Evolutionary conservation across 2,329 filamentous ascomycete species (phyloP), one percentile per base, ranked within the genome.

Genomic region (Lasiodiplodia sp.): DNA sequence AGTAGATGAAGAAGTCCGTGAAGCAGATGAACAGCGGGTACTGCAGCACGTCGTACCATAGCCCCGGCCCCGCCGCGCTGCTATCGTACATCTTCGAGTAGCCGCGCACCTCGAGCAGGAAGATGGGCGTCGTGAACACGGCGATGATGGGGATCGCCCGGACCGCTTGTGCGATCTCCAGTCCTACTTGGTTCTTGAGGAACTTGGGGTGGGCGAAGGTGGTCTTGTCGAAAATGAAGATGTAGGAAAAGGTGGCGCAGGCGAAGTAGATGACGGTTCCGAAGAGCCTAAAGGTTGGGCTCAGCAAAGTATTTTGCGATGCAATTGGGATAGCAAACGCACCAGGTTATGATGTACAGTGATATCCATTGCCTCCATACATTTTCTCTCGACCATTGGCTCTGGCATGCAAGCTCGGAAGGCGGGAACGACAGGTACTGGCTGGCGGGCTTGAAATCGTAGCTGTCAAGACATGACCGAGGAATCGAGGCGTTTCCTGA

Each of bases 261-360:
- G 71, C 37, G 31, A 73, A 70, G 65, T 73, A 73, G 21, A 73
- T 21, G 55, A 37, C 55, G 28, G 31, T 57, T 6, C 55, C 55
- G 31, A 57, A 57, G 6, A 57, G 55, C 55, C 55, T 57, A n/a
- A 8, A 1, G 10, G 11, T 10, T 7, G 25, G 25, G 4, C 14
- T 25, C 62, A 37, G 69, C 69, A 38, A 68, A 16, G 5, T 25
- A 16, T 51, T 56, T 34, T 18, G 34, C 37, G 21, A 4, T 53
- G 51, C 21, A 53, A 23, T 23, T 10, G n/a, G 12, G 12, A 12
- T 8, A 23, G 51, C 14, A 49, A 47, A 69, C 71, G 80, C 83
- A 97, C 95, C 93, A 97, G 74, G 93, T 94, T 69, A 97, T 93
- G 60, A 96, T 76, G 79, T 92, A 97, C 69, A 97, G 84, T 49